These are phyloP conservation scores for Tetracladium maxilliforme DNA, from an alignment of 2,329 filamentous ascomycete genomes.

Conservation along the genomic window DNA sequence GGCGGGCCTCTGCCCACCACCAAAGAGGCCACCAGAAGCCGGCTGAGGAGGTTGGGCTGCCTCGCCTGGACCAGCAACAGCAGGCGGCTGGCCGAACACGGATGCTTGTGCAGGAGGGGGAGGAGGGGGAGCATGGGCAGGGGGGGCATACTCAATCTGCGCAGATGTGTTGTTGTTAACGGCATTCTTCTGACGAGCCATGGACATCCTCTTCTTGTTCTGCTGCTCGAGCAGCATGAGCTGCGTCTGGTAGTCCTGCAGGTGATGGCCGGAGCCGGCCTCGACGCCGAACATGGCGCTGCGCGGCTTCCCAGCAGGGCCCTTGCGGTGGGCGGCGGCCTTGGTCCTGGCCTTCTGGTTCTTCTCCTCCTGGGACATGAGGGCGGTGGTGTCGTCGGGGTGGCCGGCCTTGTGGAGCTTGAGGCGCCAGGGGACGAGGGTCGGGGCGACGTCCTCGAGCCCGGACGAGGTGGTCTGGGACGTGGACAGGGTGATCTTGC, in stretches of 20 bases:
- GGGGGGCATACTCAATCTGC: too few species aligned
- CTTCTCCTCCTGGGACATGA: constrained; percentile 4
- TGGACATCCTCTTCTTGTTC: constrained; percentile 67
- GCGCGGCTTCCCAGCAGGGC: constrained; percentile 15
- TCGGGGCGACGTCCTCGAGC: constrained; percentile 29
- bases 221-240: constrained; percentile 71
- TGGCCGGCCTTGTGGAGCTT: constrained; percentile 16
- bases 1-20: too few species aligned
- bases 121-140: too few species aligned
- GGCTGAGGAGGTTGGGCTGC: too few species aligned
- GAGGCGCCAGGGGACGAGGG: constrained; percentile 29
- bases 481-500: constrained; percentile 26
- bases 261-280: constrained; percentile 44
- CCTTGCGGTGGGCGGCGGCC: too few species aligned
- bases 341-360: constrained; percentile 9
- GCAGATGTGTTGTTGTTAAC: too few species aligned
- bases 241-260: constrained; percentile 78
- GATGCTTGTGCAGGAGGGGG: too few species aligned
- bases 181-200: constrained; percentile 68
- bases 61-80: too few species aligned
- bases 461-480: constrained; percentile 33
- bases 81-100: too few species aligned
- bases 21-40: too few species aligned
- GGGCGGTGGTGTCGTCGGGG: not conserved
- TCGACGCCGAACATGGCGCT: constrained; percentile 18